phyloP scores from a whole-genome alignment of 225 moss, liverwort and hornwort genomes.

The Anthoceros angustus region DNA sequence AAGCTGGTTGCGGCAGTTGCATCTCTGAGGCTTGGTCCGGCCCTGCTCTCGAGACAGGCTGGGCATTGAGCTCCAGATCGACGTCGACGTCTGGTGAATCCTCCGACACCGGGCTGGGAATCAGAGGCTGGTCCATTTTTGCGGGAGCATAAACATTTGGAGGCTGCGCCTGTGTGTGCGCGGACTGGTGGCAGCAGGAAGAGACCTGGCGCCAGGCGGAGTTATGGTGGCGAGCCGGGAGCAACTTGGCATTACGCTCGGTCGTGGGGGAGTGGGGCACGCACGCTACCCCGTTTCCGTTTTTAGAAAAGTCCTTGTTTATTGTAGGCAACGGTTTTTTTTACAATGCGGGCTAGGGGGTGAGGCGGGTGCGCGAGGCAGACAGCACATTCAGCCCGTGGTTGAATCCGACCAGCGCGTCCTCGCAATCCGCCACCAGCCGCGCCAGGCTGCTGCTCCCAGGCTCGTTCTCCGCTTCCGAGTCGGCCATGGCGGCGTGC shows the following conservation, averaged over 20 bases:
- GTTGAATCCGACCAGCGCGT: conserved; percentile 66
- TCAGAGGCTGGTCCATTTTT: conserved; percentile 1
- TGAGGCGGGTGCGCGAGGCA: no score
- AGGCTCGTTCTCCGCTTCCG: conserved; percentile 1
- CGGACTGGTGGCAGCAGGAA: no score
- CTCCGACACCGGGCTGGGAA: background rate
- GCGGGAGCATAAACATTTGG: background rate
- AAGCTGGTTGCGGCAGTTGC: background rate
- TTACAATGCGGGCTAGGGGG: no score
- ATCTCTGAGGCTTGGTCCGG: background rate
- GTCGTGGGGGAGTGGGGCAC: no score
- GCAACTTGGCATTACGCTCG: no score
- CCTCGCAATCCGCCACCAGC: conserved; percentile 83
- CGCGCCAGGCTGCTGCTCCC: conserved; percentile 35
- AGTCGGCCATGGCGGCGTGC: conserved; percentile 36
- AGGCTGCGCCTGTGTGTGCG: background rate
- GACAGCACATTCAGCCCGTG: conserved; percentile 58
- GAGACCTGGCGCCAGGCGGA: no score
- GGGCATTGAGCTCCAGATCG: conserved; percentile 1
- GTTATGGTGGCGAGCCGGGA: no score
- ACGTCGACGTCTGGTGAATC: background rate
- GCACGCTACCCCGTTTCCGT: no score
- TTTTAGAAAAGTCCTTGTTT: no score
- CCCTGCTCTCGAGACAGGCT: background rate
- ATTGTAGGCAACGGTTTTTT: no score